phyloP scores from a whole-genome alignment of 768 basidiomycete species.

The Lactifluus pinguis region DNA sequence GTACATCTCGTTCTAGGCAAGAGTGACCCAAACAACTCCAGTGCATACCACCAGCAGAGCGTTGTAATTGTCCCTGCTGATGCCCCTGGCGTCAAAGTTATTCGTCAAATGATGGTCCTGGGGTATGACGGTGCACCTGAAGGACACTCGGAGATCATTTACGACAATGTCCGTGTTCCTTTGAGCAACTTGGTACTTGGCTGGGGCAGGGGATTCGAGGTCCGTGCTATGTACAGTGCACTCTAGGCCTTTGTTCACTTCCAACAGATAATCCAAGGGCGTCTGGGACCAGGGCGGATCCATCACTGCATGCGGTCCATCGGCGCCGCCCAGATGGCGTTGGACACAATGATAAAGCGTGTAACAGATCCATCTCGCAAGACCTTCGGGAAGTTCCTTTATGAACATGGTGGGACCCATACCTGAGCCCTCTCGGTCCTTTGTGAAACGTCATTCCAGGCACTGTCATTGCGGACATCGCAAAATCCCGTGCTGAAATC shows the following conservation, averaged over 20 bases:
- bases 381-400: slow-evolving; percentile 89
- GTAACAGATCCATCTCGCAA: slow-evolving; percentile 88
- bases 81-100: slow-evolving; percentile 74
- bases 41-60: slow-evolving; percentile 76
- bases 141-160: slow-evolving; percentile 93
- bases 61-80: slow-evolving; percentile 92
- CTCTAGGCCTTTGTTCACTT: neutral
- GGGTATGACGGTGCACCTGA: slow-evolving; percentile 95
- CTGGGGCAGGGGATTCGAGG: slow-evolving; percentile 94
- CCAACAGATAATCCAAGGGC: slow-evolving; percentile 83
- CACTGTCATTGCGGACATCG: slow-evolving; percentile 85
- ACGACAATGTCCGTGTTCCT: slow-evolving; percentile 89
- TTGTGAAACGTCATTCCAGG: slow-evolving; percentile 35
- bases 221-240: slow-evolving; percentile 22
- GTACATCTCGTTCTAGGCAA: slow-evolving; percentile 93
- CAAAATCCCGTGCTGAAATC: slow-evolving; percentile 87
- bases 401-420: slow-evolving; percentile 67
- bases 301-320: slow-evolving; percentile 98
- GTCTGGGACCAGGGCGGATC: slow-evolving; percentile 91
- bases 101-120: slow-evolving; percentile 91
- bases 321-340: slow-evolving; percentile 73
- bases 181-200: slow-evolving; percentile 76
- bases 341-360: slow-evolving; percentile 82
- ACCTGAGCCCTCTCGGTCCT: neutral
- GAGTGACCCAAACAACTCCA: slow-evolving; percentile 78